phyloP scores from a whole-genome alignment of 352 stramenopile genomes.

The Globisporangium perplexum region DNA sequence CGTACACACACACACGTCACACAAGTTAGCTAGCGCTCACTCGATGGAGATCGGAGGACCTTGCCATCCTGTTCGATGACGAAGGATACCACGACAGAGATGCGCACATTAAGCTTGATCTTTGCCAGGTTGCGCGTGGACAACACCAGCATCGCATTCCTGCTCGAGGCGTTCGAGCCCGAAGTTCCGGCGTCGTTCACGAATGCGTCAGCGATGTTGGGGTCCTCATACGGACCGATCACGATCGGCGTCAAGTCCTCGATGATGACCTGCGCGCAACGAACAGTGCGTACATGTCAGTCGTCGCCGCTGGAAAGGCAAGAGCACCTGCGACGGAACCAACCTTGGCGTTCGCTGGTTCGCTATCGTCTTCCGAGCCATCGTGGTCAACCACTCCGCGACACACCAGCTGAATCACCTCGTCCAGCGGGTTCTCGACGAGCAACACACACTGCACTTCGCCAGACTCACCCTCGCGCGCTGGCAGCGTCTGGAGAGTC shows the following conservation, averaged over 20 bases:
- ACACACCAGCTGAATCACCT: slow-evolving; percentile 59
- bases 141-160: slow-evolving; percentile 53
- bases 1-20: no score
- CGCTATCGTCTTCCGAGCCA: background rate
- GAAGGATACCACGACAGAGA: background rate
- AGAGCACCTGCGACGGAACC: background rate
- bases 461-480: slow-evolving; percentile 11
- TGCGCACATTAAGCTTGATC: slow-evolving; percentile 39
- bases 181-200: slow-evolving; percentile 22
- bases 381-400: slow-evolving; percentile 9
- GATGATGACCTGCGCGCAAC: slow-evolving; percentile 25
- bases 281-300: background rate
- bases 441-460: slow-evolving; percentile 50
- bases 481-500: slow-evolving; percentile 59
- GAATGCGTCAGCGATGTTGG: slow-evolving; percentile 71
- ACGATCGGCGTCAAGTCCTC: slow-evolving; percentile 57
- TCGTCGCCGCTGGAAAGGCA: background rate
- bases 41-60: no score
- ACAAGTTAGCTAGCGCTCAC: no score
- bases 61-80: background rate
- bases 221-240: slow-evolving; percentile 78
- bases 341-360: slow-evolving; percentile 25
- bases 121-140: slow-evolving; percentile 45
- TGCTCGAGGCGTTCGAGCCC: slow-evolving; percentile 11
- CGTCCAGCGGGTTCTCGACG: slow-evolving; percentile 81